Conservation (phyloP, 1,284 basidiomycete species). For the Gomphus bonarii region DNA sequence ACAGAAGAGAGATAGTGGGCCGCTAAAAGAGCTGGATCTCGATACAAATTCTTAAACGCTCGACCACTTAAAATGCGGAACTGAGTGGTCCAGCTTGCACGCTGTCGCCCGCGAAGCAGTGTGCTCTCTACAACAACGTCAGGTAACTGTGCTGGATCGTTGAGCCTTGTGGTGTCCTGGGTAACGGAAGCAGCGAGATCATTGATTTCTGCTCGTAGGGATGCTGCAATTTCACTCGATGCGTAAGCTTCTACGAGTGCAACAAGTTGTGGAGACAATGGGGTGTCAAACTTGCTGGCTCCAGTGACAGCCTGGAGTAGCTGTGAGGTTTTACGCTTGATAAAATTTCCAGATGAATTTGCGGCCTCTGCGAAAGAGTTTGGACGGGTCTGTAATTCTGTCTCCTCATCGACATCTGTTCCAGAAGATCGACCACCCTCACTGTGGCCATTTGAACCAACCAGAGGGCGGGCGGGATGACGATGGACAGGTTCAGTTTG, state of each 20-base stretch:
- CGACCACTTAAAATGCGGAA: slow-evolving; percentile 88
- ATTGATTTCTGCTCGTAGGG: slow-evolving; percentile 57
- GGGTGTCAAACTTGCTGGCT: slow-evolving; percentile 25
- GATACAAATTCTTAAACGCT: slow-evolving; percentile 97
- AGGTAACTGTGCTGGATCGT: slow-evolving; percentile 36
- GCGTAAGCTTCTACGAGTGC: slow-evolving; percentile 69
- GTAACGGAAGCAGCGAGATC: slow-evolving; percentile 26
- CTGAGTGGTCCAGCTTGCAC: slow-evolving; percentile 82
- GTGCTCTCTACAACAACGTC: slow-evolving; percentile 58
- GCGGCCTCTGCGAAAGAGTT: slow-evolving; percentile 28
- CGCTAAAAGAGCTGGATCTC: slow-evolving; percentile 85
- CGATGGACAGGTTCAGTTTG: slow-evolving; percentile 25
- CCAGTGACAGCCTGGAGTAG: slow-evolving; percentile 59
- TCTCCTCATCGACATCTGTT: slow-evolving; percentile 33
- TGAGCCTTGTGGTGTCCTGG: slow-evolving; percentile 22
- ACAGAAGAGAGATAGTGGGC: slow-evolving; percentile 87
- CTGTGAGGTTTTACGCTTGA: slow-evolving; percentile 70
- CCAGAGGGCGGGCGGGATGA: slow-evolving; percentile 25
- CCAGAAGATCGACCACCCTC: slow-evolving; percentile 21
- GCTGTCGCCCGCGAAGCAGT: slow-evolving; percentile 66
- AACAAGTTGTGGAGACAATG: slow-evolving; percentile 57
- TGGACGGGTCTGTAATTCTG: slow-evolving; percentile 40
- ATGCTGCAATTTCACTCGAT: slow-evolving; percentile 54
- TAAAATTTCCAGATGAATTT: slow-evolving; percentile 35
- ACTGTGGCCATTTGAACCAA: slow-evolving; percentile 18